A percentile compares a stretch with the other conserved stretches of the same genome.
phyloP scores from a whole-genome alignment of 768 basidiomycete species.

The Neoboletus brunneissimus region DNA sequence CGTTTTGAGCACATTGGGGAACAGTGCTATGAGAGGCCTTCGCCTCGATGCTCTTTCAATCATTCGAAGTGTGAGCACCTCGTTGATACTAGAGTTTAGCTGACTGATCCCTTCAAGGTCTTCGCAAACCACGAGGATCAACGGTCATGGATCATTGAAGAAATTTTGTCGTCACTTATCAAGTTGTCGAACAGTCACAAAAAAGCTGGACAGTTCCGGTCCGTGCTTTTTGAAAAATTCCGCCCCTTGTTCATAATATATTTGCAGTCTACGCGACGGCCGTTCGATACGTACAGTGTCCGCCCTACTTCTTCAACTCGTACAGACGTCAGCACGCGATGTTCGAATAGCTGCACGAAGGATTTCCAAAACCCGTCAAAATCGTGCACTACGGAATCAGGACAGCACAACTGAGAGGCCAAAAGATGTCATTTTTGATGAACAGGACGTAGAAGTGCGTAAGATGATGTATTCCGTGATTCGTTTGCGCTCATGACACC shows the following conservation, averaged over 20 bases:
- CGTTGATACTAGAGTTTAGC: background rate
- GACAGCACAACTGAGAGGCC: conserved; percentile 53
- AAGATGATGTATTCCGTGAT: background rate
- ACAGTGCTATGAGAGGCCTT: conserved; percentile 77
- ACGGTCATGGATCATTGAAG: conserved; percentile 96
- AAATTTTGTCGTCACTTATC: conserved; percentile 86
- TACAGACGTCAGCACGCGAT: conserved; percentile 91
- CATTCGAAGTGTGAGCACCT: conserved; percentile 71
- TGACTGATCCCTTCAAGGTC: conserved; percentile 49
- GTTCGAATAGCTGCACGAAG: conserved; percentile 67
- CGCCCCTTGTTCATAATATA: background rate
- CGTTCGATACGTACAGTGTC: conserved; percentile 91
- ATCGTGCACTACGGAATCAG: conserved; percentile 58
- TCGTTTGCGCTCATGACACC: conserved; percentile 2
- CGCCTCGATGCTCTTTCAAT: conserved; percentile 79
- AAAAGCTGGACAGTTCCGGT: conserved; percentile 88
- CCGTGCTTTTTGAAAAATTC: conserved; percentile 17
- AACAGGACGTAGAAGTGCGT: conserved; percentile 61
- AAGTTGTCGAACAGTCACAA: conserved; percentile 89
- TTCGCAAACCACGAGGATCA: conserved; percentile 91
- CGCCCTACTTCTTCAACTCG: conserved; percentile 90
- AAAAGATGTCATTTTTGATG: conserved; percentile 58
- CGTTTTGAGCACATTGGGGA: conserved; percentile 65
- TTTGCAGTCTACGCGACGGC: conserved; percentile 79
- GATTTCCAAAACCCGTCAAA: conserved; percentile 61